These are phyloP conservation scores for Fusarium caatingaense DNA, from an alignment of 2,329 filamentous ascomycete genomes.

Conservation along the genomic window DNA sequence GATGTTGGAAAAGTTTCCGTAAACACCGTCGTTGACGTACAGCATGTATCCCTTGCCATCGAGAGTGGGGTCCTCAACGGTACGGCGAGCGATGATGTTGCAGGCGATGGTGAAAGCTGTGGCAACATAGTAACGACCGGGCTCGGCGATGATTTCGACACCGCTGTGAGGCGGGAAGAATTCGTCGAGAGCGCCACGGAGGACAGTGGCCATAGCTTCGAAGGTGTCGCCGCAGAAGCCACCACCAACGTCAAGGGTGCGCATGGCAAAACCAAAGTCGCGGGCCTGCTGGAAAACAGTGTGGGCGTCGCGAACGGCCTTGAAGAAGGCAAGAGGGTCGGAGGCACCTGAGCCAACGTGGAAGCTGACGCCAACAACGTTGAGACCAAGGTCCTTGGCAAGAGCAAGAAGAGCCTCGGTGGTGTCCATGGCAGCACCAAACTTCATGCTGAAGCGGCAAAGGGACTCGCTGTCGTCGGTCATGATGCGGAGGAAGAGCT, in stretches of 20 bases:
- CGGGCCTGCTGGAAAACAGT: conserved; percentile 87
- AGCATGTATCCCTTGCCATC: conserved; percentile 88
- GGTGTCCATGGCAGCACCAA: conserved; percentile 88
- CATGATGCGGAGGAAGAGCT: conserved; percentile 92
- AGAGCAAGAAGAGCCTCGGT: conserved; percentile 81
- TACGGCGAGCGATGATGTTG: conserved; percentile 95
- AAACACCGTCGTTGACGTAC: conserved; percentile 97
- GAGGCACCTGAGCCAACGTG: conserved; percentile 97
- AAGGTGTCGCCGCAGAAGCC: conserved; percentile 94
- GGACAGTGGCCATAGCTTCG: conserved; percentile 85
- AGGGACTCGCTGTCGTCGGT: conserved; percentile 96
- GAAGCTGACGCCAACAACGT: conserved; percentile 96
- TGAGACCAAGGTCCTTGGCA: conserved; percentile 84
- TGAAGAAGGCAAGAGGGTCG: conserved; percentile 90
- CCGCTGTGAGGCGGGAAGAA: conserved; percentile 81
- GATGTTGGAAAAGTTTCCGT: conserved; percentile 99
- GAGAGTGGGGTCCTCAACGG: conserved; percentile 77
- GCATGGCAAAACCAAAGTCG: conserved; percentile 80
- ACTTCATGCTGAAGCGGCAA: conserved; percentile 97
- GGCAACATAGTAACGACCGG: conserved; percentile 95
- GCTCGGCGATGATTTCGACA: conserved; percentile 92
- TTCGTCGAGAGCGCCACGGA: conserved; percentile 82
- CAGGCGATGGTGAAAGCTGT: conserved; percentile 94
- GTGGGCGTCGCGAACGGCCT: conserved; percentile 90
- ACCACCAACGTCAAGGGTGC: conserved; percentile 92